phyloP scores from a whole-genome alignment of 805 yeast genomes.

The Nakazawaea molendinolei region DNA sequence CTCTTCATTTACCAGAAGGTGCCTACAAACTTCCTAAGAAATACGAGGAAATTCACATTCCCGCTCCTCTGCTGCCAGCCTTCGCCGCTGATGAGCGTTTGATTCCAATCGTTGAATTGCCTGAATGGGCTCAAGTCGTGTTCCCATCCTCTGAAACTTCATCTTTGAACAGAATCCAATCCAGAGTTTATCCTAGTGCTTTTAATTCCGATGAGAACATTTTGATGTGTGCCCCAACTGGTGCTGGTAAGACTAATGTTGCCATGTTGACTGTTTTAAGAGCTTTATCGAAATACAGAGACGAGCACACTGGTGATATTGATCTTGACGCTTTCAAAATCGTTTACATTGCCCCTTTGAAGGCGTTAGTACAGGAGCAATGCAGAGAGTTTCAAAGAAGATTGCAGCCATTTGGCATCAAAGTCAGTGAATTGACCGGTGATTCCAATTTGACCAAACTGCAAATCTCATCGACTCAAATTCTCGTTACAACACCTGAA shows the following conservation, averaged over 20 bases:
- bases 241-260: conserved; percentile 97
- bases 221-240: conserved; percentile 93
- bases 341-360: conserved; percentile 87
- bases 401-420: conserved; percentile 54
- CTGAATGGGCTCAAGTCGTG: conserved; percentile 75
- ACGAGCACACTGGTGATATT: conserved; percentile 39
- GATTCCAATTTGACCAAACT: conserved; percentile 72
- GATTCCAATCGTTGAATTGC: conserved; percentile 56
- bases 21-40: conserved; percentile 70
- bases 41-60: conserved; percentile 90
- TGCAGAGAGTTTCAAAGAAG: conserved; percentile 78
- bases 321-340: conserved; percentile 56
- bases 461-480: conserved; percentile 72
- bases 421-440: conserved; percentile 85
- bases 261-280: conserved; percentile 80
- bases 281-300: conserved; percentile 47
- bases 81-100: conserved; percentile 30
- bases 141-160: conserved; percentile 64
- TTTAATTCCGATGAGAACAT: conserved; percentile 65
- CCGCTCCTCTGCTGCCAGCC: conserved; percentile 61
- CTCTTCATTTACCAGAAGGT: conserved; percentile 74
- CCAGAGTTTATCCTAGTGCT: conserved; percentile 74
- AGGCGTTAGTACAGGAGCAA: conserved; percentile 94
- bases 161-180: conserved; percentile 75
- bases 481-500: conserved; percentile 91